These are phyloP conservation scores for Rhodotorula sp. DNA, from an alignment of 1,284 basidiomycete genomes.

Conservation along the genomic window DNA sequence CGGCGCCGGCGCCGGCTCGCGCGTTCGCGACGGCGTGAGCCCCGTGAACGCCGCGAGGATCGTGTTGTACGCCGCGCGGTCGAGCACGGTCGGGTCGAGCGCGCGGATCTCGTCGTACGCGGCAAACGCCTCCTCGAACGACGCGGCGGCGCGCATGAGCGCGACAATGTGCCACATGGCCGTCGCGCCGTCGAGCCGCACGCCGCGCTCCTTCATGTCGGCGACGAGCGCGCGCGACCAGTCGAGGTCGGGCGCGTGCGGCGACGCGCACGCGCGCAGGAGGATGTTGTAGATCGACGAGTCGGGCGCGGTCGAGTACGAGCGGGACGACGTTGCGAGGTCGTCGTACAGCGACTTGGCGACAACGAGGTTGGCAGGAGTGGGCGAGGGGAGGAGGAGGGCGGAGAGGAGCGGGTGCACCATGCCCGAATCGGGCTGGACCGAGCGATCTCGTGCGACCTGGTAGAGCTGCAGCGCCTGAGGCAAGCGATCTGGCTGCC, in stretches of 20 bases:
- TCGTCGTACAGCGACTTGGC: conserved; percentile 40
- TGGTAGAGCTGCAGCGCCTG: conserved; percentile 32
- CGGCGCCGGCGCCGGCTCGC: conserved; percentile 59
- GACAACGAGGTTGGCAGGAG: conserved; percentile 8
- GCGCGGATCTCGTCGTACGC: conserved; percentile 41
- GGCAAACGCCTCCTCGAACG: conserved; percentile 38
- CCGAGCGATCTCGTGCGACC: conserved; percentile 28
- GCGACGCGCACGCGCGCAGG: conserved; percentile 33
- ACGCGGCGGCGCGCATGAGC: conserved; percentile 31
- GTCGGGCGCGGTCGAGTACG: conserved; percentile 26
- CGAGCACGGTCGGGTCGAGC: conserved; percentile 26
- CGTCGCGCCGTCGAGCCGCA: conserved; percentile 23
- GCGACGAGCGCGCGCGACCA: conserved; percentile 27
- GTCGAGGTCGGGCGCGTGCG: conserved; percentile 24
- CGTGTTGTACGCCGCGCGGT: conserved; percentile 33
- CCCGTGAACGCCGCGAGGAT: conserved; percentile 41
- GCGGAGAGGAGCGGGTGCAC: conserved; percentile 36
- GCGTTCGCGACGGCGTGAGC: conserved; percentile 25
- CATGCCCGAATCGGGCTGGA: conserved; percentile 34
- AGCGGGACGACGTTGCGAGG: conserved; percentile 17
- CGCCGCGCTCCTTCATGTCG: conserved; percentile 33
- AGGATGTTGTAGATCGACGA: conserved; percentile 31
- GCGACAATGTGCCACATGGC: conserved; percentile 22
- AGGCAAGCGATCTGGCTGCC: background rate
- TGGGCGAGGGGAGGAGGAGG: conserved; percentile 9